A percentile compares a stretch with the other conserved stretches of the same genome.
Evolutionary conservation across 208 protist species (phyloP).

Genomic region (Acanthamoeba pearcei): DNA sequence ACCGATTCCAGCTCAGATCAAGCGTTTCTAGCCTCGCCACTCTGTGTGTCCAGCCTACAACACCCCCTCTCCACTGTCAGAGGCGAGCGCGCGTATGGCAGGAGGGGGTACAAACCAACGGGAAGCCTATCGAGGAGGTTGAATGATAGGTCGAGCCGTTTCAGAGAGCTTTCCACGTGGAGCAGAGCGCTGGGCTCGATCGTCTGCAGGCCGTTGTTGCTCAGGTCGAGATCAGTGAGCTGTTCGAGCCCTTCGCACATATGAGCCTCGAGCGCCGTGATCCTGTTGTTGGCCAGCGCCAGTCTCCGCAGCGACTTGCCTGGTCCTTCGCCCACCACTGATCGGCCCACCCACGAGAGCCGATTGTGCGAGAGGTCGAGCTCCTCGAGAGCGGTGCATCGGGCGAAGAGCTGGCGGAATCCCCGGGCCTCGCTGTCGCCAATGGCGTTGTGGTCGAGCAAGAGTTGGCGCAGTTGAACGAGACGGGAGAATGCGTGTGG

Average conservation of each 20-base stretch:
- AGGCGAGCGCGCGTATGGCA: neutral
- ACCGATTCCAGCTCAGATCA: neutral
- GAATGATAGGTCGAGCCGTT: neutral
- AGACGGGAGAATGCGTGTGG: neutral
- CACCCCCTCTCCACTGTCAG: no score
- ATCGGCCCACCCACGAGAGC: neutral
- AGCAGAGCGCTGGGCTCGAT: neutral
- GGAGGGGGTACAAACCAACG: neutral
- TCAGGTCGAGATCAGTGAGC: neutral
- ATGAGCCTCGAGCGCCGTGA: neutral
- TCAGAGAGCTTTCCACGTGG: neutral
- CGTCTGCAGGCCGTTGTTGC: neutral
- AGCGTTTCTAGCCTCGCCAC: neutral
- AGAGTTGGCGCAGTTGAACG: neutral
- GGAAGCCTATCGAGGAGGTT: neutral
- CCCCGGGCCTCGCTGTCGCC: neutral
- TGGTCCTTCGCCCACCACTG: neutral
- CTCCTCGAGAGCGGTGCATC: neutral
- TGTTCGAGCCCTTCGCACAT: neutral
- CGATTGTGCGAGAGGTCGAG: neutral
- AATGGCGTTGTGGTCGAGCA: neutral
- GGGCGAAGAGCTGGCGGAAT: neutral
- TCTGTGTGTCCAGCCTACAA: neutral
- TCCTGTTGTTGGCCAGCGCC: neutral
- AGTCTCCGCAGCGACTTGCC: neutral